These are phyloP conservation scores for Xylaria flabelliformis DNA, from an alignment of 495 filamentous ascomycete genomes.

Conservation along the genomic window DNA sequence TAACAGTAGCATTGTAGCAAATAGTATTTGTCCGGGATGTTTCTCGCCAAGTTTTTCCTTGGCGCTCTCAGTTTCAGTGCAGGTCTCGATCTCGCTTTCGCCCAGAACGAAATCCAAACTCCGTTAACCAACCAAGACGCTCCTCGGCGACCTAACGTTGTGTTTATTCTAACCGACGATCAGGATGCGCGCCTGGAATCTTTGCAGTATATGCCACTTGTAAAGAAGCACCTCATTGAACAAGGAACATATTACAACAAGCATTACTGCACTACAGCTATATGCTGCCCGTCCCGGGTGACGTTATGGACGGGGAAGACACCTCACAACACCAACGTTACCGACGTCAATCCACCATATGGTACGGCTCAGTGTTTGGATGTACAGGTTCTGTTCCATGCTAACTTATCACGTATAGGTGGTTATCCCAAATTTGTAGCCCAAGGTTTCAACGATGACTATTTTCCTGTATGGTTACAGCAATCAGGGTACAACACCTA, in stretches of 20 bases:
- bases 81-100: background rate
- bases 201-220: slow-evolving; percentile 59
- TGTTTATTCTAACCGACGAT: slow-evolving; percentile 67
- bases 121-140: slow-evolving; percentile 3
- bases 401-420: slow-evolving; percentile 42
- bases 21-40: slow-evolving; percentile 4
- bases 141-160: slow-evolving; percentile 37
- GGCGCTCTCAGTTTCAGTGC: background rate
- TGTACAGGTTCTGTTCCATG: background rate
- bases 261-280: slow-evolving; percentile 64
- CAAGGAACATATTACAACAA: slow-evolving; percentile 58
- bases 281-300: slow-evolving; percentile 68
- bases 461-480: slow-evolving; percentile 70
- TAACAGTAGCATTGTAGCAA: background rate
- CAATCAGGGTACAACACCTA: slow-evolving; percentile 69
- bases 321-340: slow-evolving; percentile 76
- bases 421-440: slow-evolving; percentile 70
- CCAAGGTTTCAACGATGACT: slow-evolving; percentile 68
- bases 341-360: slow-evolving; percentile 66
- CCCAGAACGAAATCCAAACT: slow-evolving; percentile 14
- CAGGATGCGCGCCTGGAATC: slow-evolving; percentile 64
- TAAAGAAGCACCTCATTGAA: slow-evolving; percentile 54
- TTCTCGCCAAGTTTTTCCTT: background rate
- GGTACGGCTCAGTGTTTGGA: slow-evolving; percentile 40
- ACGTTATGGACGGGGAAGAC: slow-evolving; percentile 67